Base-by-base conservation (phyloP, 2,329 filamentous ascomycete genomes). In the Sphaerulina populicola region DNA sequence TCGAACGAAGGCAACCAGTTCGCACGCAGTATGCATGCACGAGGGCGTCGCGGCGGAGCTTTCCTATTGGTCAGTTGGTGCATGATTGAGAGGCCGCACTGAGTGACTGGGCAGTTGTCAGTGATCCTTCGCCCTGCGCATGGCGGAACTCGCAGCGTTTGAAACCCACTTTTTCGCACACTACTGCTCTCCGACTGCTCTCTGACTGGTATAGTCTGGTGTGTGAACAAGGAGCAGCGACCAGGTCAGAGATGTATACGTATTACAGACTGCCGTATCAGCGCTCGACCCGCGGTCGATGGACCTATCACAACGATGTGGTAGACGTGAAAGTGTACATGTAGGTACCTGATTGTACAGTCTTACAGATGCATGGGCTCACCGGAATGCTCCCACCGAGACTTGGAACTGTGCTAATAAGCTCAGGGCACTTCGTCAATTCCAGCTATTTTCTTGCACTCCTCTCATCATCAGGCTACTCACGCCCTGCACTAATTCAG, bases 51-150 rank as follows among this genome's bases (percentile, higher is more conserved):
- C 12, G 33, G 38, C 41, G n/a, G 33, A 6, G 31, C 30, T 8
- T 31, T 49, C 46, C 46, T 33, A 49, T 49, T 49, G 46, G 46
- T 14, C 46, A 49, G 31, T 30, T 49, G n/a, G 29, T 37, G 38
- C 46, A 43, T 43, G 42, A 29, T 6, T 43, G 12, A 43, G 46
- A 49, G 46, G 46, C 46, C 47, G 47, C 47, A 37, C 39, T 54
- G 52, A 45, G 39, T 42, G 37, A 37, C 39, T 54, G 52, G 42
- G 44, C 15, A 54, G 37, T 54, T 46, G 44, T 36, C 54, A 44
- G 48, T 46, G 46, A 23, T 35, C 47, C 44, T 51, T 18, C 44
- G 38, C 42, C 49, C 14, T 44, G 39, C 42, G 44, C 50, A 46
- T 47, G 44, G 33, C 21, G 38, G 30, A 27, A 49, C 37, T 31